Percentiles rank a stretch among this genome's conserved stretches.
Evolutionary conservation across 2,329 filamentous ascomycete species (phyloP).

Genomic region (Erysiphe pulchra): DNA sequence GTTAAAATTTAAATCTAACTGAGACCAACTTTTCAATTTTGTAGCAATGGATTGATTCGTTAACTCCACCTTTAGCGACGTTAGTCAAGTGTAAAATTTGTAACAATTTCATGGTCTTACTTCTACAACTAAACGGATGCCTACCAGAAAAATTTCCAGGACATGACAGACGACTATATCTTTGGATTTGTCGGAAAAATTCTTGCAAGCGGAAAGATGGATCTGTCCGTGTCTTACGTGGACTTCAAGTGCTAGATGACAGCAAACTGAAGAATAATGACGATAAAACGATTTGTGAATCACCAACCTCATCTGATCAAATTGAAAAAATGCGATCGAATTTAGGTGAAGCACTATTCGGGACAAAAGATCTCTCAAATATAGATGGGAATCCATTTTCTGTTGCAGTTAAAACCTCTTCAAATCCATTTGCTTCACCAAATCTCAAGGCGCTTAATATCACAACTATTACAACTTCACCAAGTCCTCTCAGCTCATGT

Average conservation of each 20-base stretch:
- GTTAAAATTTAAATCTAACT: background rate
- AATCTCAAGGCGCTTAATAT: slow-evolving; percentile 17
- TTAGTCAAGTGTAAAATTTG: slow-evolving; percentile 73
- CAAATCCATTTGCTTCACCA: slow-evolving; percentile 33
- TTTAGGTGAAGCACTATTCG: slow-evolving; percentile 41
- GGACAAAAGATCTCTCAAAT: slow-evolving; percentile 18
- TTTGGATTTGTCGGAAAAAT: slow-evolving; percentile 59
- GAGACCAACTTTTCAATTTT: background rate
- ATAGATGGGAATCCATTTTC: background rate
- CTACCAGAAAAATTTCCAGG: slow-evolving; percentile 65
- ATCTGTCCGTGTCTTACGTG: slow-evolving; percentile 51
- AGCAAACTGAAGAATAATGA: slow-evolving; percentile 2
- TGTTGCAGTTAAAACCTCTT: slow-evolving; percentile 8
- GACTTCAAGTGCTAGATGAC: slow-evolving; percentile 23
- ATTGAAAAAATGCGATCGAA: slow-evolving; percentile 8
- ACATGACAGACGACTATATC: slow-evolving; percentile 68
- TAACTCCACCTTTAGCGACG: slow-evolving; percentile 43
- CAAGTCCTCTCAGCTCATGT: slow-evolving; percentile 14
- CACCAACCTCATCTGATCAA: slow-evolving; percentile 5
- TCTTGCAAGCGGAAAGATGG: slow-evolving; percentile 62
- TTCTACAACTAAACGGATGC: slow-evolving; percentile 80
- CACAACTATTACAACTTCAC: slow-evolving; percentile 15
- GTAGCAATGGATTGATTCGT: slow-evolving; percentile 56
- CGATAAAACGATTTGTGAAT: slow-evolving; percentile 3
- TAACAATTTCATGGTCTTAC: slow-evolving; percentile 55